phyloP scores from a whole-genome alignment of 2,329 filamentous ascomycete species.

The Colletotrichum spinosum region DNA sequence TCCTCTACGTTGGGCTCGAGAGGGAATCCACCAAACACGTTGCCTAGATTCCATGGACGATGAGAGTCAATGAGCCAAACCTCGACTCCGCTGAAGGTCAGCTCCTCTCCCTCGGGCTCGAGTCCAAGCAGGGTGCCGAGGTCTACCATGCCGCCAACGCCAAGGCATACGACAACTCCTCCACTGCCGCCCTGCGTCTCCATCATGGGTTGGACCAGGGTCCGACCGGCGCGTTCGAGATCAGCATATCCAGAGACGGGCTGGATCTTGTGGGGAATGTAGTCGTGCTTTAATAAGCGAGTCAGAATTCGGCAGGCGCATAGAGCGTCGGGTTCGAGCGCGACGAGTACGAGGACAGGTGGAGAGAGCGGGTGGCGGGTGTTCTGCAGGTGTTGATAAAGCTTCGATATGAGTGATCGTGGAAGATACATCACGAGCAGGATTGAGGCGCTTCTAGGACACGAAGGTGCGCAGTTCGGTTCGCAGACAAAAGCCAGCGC shows the following conservation, averaged over 20 bases:
- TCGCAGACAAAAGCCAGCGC: too few relatives aligned
- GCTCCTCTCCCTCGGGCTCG: conserved; percentile 74
- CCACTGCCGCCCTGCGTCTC: conserved; percentile 85
- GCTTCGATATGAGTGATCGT: conserved; percentile 85
- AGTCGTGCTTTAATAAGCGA: conserved; percentile 93
- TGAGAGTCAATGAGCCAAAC: conserved; percentile 95
- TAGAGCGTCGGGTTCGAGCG: conserved; percentile 93
- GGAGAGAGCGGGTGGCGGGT: conserved; percentile 91
- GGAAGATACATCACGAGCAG: conserved; percentile 86
- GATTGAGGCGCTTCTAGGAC: conserved; percentile 46
- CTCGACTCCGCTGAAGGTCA: conserved; percentile 84
- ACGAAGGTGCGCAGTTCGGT: neutral
- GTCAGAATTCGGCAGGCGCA: conserved; percentile 96
- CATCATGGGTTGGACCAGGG: conserved; percentile 88
- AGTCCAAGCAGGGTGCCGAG: conserved; percentile 83
- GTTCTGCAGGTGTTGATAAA: conserved; percentile 89
- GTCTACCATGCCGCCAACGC: conserved; percentile 92
- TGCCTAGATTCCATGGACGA: conserved; percentile 93
- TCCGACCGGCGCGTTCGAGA: conserved; percentile 80
- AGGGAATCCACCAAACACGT: conserved; percentile 85
- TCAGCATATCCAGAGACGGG: conserved; percentile 94
- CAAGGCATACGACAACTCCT: conserved; percentile 90
- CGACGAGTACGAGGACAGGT: conserved; percentile 90
- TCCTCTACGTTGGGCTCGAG: conserved; percentile 63
- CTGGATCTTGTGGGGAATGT: conserved; percentile 97